Evolutionary conservation across 2,329 filamentous ascomycete species (phyloP).

Genomic region (Teratosphaeria viscida): DNA sequence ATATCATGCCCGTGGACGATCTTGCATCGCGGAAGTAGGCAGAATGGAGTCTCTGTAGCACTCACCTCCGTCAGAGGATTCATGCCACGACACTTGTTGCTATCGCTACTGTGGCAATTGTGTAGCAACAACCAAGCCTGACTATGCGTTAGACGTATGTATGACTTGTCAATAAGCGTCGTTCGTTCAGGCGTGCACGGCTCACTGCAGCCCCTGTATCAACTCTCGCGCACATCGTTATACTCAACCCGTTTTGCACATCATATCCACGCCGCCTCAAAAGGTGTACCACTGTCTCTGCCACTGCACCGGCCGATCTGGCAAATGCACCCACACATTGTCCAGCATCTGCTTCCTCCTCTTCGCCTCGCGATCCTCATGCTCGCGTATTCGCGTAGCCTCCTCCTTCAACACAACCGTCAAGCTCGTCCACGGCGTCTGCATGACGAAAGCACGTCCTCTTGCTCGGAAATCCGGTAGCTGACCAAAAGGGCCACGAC

Average conservation of each 20-base stretch:
- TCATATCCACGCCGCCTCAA: background rate
- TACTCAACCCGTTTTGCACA: too few species aligned
- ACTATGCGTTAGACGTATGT: too few species aligned
- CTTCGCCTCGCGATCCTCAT: conserved; percentile 68
- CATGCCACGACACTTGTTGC: too few species aligned
- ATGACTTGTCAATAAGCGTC: too few species aligned
- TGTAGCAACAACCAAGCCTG: too few species aligned
- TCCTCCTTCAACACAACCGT: conserved; percentile 83
- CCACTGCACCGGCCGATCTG: conserved; percentile 70
- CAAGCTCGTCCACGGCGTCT: conserved; percentile 65
- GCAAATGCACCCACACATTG: conserved; percentile 78
- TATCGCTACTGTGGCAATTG: too few species aligned
- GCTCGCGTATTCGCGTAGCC: conserved; percentile 71
- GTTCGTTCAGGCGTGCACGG: too few species aligned
- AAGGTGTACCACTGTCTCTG: conserved; percentile 80
- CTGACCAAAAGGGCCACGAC: conserved; percentile 55
- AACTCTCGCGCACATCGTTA: too few species aligned
- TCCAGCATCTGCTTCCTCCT: conserved; percentile 51
- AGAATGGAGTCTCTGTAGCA: background rate
- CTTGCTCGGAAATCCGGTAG: conserved; percentile 63
- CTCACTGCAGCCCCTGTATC: too few species aligned
- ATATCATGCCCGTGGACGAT: background rate
- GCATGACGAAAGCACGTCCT: conserved; percentile 57
- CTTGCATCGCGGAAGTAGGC: background rate
- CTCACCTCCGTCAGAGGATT: background rate